Percentiles rank a stretch among this genome's conserved stretches.
Conservation (phyloP, 768 basidiomycete species). For the Lactarius tabidus region DNA sequence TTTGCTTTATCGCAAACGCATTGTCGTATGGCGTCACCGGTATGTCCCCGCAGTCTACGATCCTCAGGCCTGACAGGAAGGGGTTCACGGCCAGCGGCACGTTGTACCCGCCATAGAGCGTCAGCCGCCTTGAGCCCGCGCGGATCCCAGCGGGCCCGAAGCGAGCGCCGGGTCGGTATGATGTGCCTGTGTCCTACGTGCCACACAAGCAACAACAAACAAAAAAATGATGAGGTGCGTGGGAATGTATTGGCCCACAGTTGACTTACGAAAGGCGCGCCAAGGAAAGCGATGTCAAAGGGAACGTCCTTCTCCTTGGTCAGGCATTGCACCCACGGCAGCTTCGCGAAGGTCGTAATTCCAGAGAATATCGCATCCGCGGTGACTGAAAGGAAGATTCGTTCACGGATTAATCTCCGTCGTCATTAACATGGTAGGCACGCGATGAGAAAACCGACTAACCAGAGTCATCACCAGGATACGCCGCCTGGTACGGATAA, state of each 20-base stretch:
- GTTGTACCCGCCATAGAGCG: constrained; percentile 75
- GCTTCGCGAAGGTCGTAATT: constrained; percentile 79
- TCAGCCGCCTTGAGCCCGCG: constrained; percentile 69
- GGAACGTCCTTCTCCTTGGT: constrained; percentile 50
- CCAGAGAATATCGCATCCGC: constrained; percentile 80
- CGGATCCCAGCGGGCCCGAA: constrained; percentile 86
- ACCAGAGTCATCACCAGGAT: constrained; percentile 60
- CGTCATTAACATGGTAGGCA: background rate
- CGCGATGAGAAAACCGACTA: background rate
- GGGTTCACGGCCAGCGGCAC: constrained; percentile 71
- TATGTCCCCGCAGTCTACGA: constrained; percentile 78
- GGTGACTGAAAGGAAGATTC: constrained; percentile 45
- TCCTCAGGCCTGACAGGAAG: constrained; percentile 58
- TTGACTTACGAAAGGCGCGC: constrained; percentile 65
- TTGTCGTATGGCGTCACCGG: constrained; percentile 79
- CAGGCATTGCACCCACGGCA: constrained; percentile 82
- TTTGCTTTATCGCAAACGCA: constrained; percentile 65
- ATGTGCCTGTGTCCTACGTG: constrained; percentile 61
- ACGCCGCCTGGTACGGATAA: constrained; percentile 58
- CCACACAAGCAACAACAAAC: background rate
- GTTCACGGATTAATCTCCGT: background rate
- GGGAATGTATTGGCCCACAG: background rate
- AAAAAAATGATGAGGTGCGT: background rate
- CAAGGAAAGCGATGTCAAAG: constrained; percentile 82
- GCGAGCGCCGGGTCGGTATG: constrained; percentile 78